Base-by-base conservation (phyloP, 75 land plant genomes). In the Selaginella tamariscina region DNA sequence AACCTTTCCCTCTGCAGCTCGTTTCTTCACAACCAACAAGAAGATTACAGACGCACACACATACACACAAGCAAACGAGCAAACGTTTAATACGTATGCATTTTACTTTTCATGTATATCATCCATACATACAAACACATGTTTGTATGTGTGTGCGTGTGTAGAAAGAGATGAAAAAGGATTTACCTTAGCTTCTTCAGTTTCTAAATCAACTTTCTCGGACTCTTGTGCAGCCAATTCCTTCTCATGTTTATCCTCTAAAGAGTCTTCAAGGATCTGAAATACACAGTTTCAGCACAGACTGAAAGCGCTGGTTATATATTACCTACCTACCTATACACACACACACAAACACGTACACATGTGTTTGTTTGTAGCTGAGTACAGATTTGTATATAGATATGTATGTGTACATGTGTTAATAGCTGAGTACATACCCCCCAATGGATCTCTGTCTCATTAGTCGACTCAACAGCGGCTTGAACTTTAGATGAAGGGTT, bases 361-460 rank as follows among this genome's bases (percentile, higher is more conserved):
- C 64, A 62, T 24, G 23, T 13, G 24, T 62, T 15, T n/a, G 5
- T 24, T 24, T 62, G 27, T 62, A 62, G 15, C 27, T 28, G 24
- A 24, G 18, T 62, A 15, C 64, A 62, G 15, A 0, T 24, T 62
- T 24, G 27, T 62, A 24, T 0, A 24, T 62, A 62, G 15, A 62
- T 62, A n/a, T 28, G 20, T 21, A 31, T 32, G 23, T 60, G 22
- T 20, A 60, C 18, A 15, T 60, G 11, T 22, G 64, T 23, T 60
- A 9, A 11, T 18, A 60, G n/a, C 0, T 1, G 2, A 21, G 24
- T 24, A 75, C 89, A 77, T 66, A 90, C 99, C 82, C 99, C 99
- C 99, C 99, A 95, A 33, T 70, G 85, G 26, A 95, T 66, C 77
- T 95, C 99, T 72, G 90, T 95, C 70, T 87, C 82, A 80, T 95